Evolutionary conservation across 768 basidiomycete species (phyloP).

Genomic region (Royoungia palumana): DNA sequence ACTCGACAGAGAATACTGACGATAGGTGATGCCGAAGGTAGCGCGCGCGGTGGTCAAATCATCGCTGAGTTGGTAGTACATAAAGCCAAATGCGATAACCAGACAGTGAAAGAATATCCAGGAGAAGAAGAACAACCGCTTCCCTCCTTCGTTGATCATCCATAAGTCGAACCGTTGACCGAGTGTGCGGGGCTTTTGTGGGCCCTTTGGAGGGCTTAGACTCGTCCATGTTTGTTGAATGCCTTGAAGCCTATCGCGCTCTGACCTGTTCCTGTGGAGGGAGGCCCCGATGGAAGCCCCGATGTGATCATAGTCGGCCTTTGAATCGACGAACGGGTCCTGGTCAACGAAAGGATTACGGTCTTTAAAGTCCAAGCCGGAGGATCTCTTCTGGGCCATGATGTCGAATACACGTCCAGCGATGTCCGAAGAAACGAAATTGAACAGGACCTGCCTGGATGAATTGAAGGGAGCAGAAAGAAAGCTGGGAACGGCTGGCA

Average conservation of each 20-base stretch:
- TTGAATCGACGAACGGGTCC: slow-evolving; percentile 43
- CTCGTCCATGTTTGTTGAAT: slow-evolving; percentile 62
- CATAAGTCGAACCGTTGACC: slow-evolving; percentile 60
- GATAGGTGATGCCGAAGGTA: slow-evolving; percentile 72
- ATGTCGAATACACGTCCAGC: slow-evolving; percentile 15
- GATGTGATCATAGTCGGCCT: slow-evolving; percentile 28
- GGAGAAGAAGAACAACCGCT: slow-evolving; percentile 69
- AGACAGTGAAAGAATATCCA: slow-evolving; percentile 82
- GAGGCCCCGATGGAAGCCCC: slow-evolving; percentile 35
- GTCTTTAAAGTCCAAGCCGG: slow-evolving; percentile 71
- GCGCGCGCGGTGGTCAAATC: slow-evolving; percentile 63
- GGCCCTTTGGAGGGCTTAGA: slow-evolving; percentile 22
- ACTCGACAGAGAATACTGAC: slow-evolving; percentile 40
- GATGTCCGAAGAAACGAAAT: slow-evolving; percentile 5
- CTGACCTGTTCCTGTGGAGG: slow-evolving; percentile 83
- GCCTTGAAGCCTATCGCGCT: slow-evolving; percentile 79
- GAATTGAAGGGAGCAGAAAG: slow-evolving; percentile 5
- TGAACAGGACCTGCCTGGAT: slow-evolving; percentile 29
- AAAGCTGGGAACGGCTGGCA: background rate
- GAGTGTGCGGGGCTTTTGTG: slow-evolving; percentile 38
- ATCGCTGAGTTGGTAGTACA: slow-evolving; percentile 80
- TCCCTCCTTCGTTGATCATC: slow-evolving; percentile 93
- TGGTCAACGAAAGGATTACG: slow-evolving; percentile 45
- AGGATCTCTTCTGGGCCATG: slow-evolving; percentile 46
- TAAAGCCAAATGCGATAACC: slow-evolving; percentile 70